Conservation (phyloP, 2,329 filamentous ascomycete species). For the Aquanectria penicillioides region DNA sequence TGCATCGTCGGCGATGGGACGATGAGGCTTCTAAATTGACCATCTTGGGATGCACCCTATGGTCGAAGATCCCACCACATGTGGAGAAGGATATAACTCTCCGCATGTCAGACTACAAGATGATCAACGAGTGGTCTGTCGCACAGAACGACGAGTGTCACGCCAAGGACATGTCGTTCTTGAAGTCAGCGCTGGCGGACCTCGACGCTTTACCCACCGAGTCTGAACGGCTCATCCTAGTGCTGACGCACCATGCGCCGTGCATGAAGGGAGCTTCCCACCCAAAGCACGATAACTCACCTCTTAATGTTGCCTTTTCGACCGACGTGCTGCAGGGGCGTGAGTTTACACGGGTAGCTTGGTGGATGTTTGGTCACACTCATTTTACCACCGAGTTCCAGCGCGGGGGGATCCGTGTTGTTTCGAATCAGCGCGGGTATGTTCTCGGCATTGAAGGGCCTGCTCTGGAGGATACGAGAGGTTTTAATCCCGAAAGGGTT, state of each 20-base stretch:
- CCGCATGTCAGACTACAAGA: conserved; percentile 63
- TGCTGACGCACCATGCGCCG: conserved; percentile 69
- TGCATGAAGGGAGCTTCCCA: conserved; percentile 58
- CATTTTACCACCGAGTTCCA: conserved; percentile 54
- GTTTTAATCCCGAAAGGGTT: conserved; percentile 37
- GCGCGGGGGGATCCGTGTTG: conserved; percentile 47
- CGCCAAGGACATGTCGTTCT: conserved; percentile 60
- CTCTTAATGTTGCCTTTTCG: conserved; percentile 61
- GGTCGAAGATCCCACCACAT: conserved; percentile 59
- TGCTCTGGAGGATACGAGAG: conserved; percentile 35
- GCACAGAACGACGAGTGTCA: conserved; percentile 60
- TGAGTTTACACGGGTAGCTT: conserved; percentile 46
- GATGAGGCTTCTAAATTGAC: conserved; percentile 55
- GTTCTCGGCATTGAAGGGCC: conserved; percentile 41
- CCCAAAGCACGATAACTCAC: conserved; percentile 58
- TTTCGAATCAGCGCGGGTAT: conserved; percentile 59
- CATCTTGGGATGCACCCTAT: conserved; percentile 67
- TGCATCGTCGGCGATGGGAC: conserved; percentile 54
- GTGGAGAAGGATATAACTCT: conserved; percentile 50
- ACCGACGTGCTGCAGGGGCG: conserved; percentile 54
- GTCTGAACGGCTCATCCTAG: conserved; percentile 48
- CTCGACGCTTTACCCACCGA: conserved; percentile 28
- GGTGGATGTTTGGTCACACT: conserved; percentile 61
- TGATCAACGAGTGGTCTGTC: conserved; percentile 62
- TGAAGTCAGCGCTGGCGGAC: conserved; percentile 51